phyloP scores from a whole-genome alignment of 1,284 basidiomycete species.

The Moesziomyces parantarcticus region DNA sequence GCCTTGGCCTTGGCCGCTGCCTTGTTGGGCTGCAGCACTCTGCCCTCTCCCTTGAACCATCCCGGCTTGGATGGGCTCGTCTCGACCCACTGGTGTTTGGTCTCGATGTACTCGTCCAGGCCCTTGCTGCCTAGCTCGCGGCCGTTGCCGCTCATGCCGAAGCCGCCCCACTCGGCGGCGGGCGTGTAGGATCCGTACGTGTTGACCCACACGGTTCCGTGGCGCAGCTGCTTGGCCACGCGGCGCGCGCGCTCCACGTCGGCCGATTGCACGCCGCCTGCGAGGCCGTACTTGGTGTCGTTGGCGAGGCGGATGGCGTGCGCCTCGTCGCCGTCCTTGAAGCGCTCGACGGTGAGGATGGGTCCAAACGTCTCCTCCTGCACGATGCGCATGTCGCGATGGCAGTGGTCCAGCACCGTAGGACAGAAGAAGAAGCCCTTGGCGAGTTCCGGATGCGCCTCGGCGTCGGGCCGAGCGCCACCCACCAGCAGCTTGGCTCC shows the following conservation, averaged over 20 bases:
- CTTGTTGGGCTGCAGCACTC: constrained; percentile 18
- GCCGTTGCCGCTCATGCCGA: constrained; percentile 65
- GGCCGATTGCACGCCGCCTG: constrained; percentile 63
- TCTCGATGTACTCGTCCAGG: constrained; percentile 65
- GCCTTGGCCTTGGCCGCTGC: constrained; percentile 17
- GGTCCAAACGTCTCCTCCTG: constrained; percentile 67
- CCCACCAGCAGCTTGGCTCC: constrained; percentile 62
- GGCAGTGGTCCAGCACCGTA: constrained; percentile 64
- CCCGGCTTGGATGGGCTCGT: constrained; percentile 52
- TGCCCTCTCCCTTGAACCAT: constrained; percentile 62
- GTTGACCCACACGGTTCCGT: constrained; percentile 67
- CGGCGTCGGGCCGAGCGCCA: constrained; percentile 57
- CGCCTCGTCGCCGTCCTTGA: constrained; percentile 64
- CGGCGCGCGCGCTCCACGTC: constrained; percentile 55
- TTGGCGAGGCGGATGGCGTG: constrained; percentile 62
- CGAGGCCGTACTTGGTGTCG: constrained; percentile 66
- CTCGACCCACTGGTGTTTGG: constrained; percentile 64
- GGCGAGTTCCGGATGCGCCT: constrained; percentile 53
- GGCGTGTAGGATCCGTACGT: constrained; percentile 64
- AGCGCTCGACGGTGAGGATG: constrained; percentile 66
- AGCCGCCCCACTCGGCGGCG: constrained; percentile 67
- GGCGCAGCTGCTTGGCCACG: constrained; percentile 60
- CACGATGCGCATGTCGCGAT: constrained; percentile 67
- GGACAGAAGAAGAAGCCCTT: constrained; percentile 67
- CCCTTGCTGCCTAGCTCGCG: constrained; percentile 65